Evolutionary conservation across 2,329 filamentous ascomycete genomes (phyloP), one percentile per base, ranked within the genome.

Genomic region (Diaporthe citri): DNA sequence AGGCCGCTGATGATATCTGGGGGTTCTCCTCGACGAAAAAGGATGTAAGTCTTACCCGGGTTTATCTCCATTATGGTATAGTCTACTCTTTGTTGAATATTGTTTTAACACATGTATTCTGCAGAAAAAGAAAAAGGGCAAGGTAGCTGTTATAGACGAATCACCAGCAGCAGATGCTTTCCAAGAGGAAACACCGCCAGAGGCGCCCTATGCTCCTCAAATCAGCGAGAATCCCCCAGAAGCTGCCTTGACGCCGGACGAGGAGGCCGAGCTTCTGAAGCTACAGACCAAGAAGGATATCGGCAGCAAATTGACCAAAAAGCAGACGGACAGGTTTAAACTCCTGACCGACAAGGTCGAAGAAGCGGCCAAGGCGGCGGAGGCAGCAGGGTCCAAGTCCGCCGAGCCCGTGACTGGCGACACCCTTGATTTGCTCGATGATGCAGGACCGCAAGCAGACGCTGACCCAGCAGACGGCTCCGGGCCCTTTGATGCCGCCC

Each of bases 201-300:
- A 71, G 57, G 48, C 41, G 39, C 36, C 71, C 17, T 66, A 43
- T n/a, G 36, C 39, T 4, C 39, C 51, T 9, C 52, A 75, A 1
- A 36, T 15, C n/a, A 56, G 43, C 31, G 36, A 70, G 4, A 55
- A 48, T 12, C 51, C 31, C 7, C 74, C 75, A 36, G 77, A 76
- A 39, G 51, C 74, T 56, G 36, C 70, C 73, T 72, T 48, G 57
- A 76, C 56, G 36, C 51, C 60, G 6, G 79, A 81, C 31, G 79
- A 77, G 59, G 82, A 82, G 22, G 82, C 80, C 4, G 83, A 83
- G 71, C 80, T 82, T 2, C 83, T 84, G 60, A 75, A 60, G 20
- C 25, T 76, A 31, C 75, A 75, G 62, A 60, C 62, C 20, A 76
- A 67, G 52, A 73, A 71, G 41, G 75, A 76, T 41, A 67, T 71